Conservation (phyloP, 2,329 filamentous ascomycete species). For the Alternaria arbusti region DNA sequence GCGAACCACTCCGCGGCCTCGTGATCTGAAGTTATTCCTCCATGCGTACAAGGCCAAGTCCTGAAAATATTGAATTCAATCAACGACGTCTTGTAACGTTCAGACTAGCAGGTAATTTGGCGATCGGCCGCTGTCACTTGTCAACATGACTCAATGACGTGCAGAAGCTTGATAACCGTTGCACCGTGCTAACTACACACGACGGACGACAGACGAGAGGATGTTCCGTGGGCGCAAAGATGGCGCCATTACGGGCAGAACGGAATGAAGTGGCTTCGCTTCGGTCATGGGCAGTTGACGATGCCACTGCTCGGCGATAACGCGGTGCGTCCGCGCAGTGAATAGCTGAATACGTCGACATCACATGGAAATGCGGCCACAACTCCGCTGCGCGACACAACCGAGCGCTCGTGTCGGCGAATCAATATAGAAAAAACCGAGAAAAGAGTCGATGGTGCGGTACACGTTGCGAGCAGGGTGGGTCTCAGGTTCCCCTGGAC, state of each 20-base stretch:
- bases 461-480: constrained; percentile 26
- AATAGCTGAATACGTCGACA: constrained; percentile 4
- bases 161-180: constrained; percentile 3
- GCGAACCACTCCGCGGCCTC: background rate
- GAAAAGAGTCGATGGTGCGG: constrained; percentile 32
- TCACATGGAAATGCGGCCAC: constrained; percentile 11
- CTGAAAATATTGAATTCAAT: background rate
- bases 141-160: constrained; percentile 25
- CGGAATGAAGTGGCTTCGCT: constrained; percentile 5
- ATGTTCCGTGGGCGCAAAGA: background rate
- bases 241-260: background rate
- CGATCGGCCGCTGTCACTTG: constrained; percentile 26
- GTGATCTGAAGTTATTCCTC: background rate
- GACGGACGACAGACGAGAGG: background rate
- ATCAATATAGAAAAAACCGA: constrained; percentile 19
- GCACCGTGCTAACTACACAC: background rate
- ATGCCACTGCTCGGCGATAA: constrained; percentile 11
- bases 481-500: constrained; percentile 23
- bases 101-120: background rate
- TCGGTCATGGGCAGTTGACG: background rate
- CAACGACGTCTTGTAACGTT: background rate
- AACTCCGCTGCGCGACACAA: constrained; percentile 11
- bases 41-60: background rate
- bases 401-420: constrained; percentile 18
- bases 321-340: constrained; percentile 9